Base-by-base conservation (phyloP, 805 yeast species). In the Dipodascopsis uninucleata region DNA sequence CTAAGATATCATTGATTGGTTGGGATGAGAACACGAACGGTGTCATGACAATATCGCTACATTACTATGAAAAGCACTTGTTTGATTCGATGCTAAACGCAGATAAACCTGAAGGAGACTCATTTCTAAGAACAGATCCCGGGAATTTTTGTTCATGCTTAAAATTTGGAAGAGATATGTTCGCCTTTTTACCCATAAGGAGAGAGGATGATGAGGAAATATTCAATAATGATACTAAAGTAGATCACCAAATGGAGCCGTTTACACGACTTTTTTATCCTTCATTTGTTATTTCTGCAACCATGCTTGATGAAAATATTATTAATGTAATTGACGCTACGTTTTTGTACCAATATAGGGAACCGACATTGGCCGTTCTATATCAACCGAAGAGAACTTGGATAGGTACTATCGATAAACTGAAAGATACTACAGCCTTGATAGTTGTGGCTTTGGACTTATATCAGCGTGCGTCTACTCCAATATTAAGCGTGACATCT, bases 21-120 rank as follows among this genome's bases (percentile, higher is more conserved):
- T 93, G 95, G 85, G 82, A 87, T 57, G 62, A 64, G 3, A 63
- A 58, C 3, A 60, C 57, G n/a, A 71, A 77, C 52, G 57, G 74
- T 1, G 69, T 90, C n/a, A 69, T 74, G 21, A 85, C 96, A 0
- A 73, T 78, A 1, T 84, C 95, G 39, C 68, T 93, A 40, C 98
- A 93, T 66, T 87, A 76, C 61, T 93, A 89, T 63, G 97, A 90
- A 57, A 76, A 78, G 34, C n/a, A n/a, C n/a, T n/a, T n/a, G n/a
- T n/a, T n/a, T n/a, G 77, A 77, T 21, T 69, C 87, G 2, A 16
- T 40, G n/a, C 4, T 39, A n/a, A 28, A 39, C 20, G 40, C 31
- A 7, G 53, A 37, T 31, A 22, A 37, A 14, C 53, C 62, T 32
- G 59, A 53, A 5, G 57, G 66, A 34, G 61, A 64, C 4, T 66